Base-by-base conservation (phyloP, 1,284 basidiomycete genomes). In the Dichomitus squalens region DNA sequence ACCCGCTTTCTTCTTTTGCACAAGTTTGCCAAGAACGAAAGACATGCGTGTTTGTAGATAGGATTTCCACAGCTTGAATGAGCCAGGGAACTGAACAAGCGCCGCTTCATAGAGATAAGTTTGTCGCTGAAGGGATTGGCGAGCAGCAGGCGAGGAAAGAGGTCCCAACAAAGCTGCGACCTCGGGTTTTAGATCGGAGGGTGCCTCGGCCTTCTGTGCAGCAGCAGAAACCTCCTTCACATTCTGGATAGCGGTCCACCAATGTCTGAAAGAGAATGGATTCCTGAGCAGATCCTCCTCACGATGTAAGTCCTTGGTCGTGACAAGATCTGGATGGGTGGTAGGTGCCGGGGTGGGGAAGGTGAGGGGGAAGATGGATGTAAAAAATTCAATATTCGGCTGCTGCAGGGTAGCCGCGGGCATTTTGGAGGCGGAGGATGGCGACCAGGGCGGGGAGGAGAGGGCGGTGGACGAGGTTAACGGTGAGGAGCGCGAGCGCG, bases 231-330 rank as follows among this genome's bases (percentile, higher is more conserved):
- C 77, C 57, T 95, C 91, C 67, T 87, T 84, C 50, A 94, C 83
- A 51, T 86, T 81, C 59, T 86, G 81, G 67, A 99, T 92, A 66
- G 96, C 92, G 0, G 87, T 80, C 82, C 92, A 88, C 97, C 97
- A 99, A 64, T 91, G 86, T 31, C 93, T 86, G 72, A 96, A 92
- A 57, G 96, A 97, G 58, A 85, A 84, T 3, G 94, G 92, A 74
- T 98, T 98, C 61, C 93, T 86, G 33, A 96, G 79, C n/a, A 99
- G 83, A 74, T 99, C 96, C 74, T 99, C 95, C 76, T 98, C 97
- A 41, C 93, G 87, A 60, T 88, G 82, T 34, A 98, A 73, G 73
- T 98, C 95, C 50, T 85, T 80, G 29, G 86, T 74, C 3, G 88
- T 81, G 64, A 98, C 81, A 52, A 98, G 81, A 56, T 88, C 79